Evolutionary conservation across 495 filamentous ascomycete species (phyloP), one percentile per base, ranked within the genome.

Genomic region (Aeminium ludgeri): DNA sequence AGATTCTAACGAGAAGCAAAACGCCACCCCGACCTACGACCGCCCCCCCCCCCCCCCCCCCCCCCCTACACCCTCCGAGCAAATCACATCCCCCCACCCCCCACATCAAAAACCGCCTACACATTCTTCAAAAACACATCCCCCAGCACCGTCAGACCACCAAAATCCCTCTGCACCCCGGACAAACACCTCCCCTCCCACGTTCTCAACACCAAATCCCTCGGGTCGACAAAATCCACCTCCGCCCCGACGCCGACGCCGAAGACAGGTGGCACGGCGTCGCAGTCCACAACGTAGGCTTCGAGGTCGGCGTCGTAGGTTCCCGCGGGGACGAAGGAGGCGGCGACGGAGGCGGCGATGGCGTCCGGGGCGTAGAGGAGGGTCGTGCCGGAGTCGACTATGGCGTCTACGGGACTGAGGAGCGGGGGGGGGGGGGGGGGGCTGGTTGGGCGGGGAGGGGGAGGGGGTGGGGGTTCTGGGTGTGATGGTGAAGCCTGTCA

Each of bases 71-170:
- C 38, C 42, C 52, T 42, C 31, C 41, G 38, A 20, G 51, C 51
- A 44, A 73, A 74, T 28, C 62, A 49, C 67, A 78, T 64, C 62
- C 67, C 55, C 19, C 62, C 62, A 41, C 58, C 59, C 7, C 70
- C 73, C 34, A 80, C 60, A 58, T 80, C 72, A 50, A 73, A 77
- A 7, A 75, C 68, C 0, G 64, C 62, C 11, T 81, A 51, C 0
- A 77, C 74, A 49, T 71, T 76, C 55, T 73, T 76, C 61, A 78
- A 60, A 48, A 77, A 81, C 0, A 63, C 63, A 45, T 72, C 69
- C 1, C 76, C 76, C 15, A 83, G 45, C 17, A 82, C 72, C 23
- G 41, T 42, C 44, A 57, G 34, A 15, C 48, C 50, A 1, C 31
- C 20, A 8, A 33, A 40, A 8, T 33, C 32, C 25, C 33, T 18